phyloP scores from a whole-genome alignment of 2,329 filamentous ascomycete genomes.

The Nigrospora osmanthi region DNA sequence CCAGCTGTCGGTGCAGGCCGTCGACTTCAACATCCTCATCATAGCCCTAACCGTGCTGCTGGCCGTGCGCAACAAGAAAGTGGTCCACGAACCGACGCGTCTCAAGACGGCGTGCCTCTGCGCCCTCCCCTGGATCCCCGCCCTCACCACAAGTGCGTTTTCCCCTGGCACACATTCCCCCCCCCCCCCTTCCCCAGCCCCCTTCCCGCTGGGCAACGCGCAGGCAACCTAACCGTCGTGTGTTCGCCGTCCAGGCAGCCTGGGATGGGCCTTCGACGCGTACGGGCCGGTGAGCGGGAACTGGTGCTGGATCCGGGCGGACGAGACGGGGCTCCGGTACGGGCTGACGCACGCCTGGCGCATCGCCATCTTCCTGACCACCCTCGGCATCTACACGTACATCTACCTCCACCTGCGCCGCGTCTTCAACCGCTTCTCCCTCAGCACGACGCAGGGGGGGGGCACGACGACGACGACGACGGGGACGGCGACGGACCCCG shows the following conservation, averaged over 20 bases:
- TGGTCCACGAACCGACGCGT: constrained; percentile 21
- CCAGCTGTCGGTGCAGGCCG: constrained; percentile 35
- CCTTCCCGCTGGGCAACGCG: not conserved
- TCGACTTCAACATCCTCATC: constrained; percentile 33
- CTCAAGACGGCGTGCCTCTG: constrained; percentile 23
- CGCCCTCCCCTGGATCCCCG: constrained; percentile 29
- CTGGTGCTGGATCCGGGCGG: constrained; percentile 37
- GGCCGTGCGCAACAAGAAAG: constrained; percentile 25
- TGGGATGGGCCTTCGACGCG: constrained; percentile 16
- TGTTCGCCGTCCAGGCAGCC: not conserved
- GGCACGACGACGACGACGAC: no score
- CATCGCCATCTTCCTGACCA: constrained; percentile 30
- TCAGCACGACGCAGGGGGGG: constrained; percentile 3
- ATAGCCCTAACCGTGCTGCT: constrained; percentile 34
- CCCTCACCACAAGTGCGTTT: constrained; percentile 25
- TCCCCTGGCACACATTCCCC: not conserved
- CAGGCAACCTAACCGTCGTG: no score
- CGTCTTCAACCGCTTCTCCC: constrained; percentile 8
- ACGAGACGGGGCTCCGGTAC: constrained; percentile 31
- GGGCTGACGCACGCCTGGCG: constrained; percentile 36
- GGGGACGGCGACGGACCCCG: not conserved
- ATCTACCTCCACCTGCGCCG: constrained; percentile 27
- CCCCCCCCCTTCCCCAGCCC: not conserved
- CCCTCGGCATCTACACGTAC: constrained; percentile 31
- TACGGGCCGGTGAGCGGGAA: constrained; percentile 33